phyloP scores from a whole-genome alignment of 352 stramenopile genomes.

The Discostella stelligera region DNA sequence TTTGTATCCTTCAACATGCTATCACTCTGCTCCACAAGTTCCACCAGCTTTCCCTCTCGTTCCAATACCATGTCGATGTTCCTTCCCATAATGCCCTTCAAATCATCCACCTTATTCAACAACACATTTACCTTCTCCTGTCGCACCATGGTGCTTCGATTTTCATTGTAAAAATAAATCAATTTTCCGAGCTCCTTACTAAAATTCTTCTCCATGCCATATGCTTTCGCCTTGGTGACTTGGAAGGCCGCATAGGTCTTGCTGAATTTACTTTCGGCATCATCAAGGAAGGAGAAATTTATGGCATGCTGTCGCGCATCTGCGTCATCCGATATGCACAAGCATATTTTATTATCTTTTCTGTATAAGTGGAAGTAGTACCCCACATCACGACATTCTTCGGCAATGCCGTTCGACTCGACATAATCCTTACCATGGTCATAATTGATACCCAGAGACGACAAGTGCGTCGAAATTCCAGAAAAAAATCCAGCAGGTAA shows the following conservation, averaged over 20 bases:
- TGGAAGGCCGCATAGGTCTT: conserved; percentile 21
- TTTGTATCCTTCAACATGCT: conserved; percentile 41
- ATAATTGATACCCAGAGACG: conserved; percentile 12
- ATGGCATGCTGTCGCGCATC: conserved; percentile 33
- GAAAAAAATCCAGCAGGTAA: conserved; percentile 18
- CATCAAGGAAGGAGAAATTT: conserved; percentile 41
- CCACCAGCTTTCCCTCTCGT: conserved; percentile 22
- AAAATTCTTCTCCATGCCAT: conserved; percentile 52
- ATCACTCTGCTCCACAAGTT: conserved; percentile 38
- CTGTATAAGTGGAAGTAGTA: conserved; percentile 50
- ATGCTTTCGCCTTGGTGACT: conserved; percentile 48
- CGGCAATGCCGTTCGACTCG: neutral
- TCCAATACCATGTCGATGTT: conserved; percentile 48
- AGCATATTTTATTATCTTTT: conserved; percentile 28
- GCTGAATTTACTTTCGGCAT: conserved; percentile 32
- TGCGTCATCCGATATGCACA: conserved; percentile 48
- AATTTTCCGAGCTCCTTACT: conserved; percentile 38
- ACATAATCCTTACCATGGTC: neutral
- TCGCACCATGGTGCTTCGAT: conserved; percentile 33
- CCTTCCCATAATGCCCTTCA: conserved; percentile 38
- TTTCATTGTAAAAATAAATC: conserved; percentile 50
- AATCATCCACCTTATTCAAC: conserved; percentile 36
- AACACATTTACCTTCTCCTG: conserved; percentile 38
- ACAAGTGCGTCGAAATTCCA: conserved; percentile 13
- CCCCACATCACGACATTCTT: conserved; percentile 19